These are phyloP conservation scores for Dicorynia guianensis DNA, from an alignment of 306 rosid species.

Conservation along the genomic window DNA sequence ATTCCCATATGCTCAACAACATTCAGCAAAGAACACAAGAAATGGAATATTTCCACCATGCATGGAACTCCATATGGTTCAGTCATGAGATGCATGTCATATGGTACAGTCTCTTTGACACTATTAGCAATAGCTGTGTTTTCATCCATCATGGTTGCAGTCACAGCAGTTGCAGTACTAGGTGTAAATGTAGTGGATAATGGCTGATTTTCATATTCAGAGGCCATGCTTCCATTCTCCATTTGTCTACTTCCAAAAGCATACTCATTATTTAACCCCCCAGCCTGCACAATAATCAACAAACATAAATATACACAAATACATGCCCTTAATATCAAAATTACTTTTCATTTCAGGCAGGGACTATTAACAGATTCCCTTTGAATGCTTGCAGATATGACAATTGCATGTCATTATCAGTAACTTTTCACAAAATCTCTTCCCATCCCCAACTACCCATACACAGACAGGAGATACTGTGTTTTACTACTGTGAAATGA, in stretches of 20 bases:
- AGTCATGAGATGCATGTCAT: slow-evolving; percentile 78
- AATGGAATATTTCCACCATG: slow-evolving; percentile 97
- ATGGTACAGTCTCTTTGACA: slow-evolving; percentile 69
- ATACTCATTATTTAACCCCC: slow-evolving; percentile 66
- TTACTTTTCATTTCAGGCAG: slow-evolving; percentile 33
- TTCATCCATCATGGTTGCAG: slow-evolving; percentile 64
- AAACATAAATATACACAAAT: slow-evolving; percentile 1
- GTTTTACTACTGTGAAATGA: not conserved
- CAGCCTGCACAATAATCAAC: slow-evolving; percentile 60
- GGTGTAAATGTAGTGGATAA: slow-evolving; percentile 56
- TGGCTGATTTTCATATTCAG: slow-evolving; percentile 74
- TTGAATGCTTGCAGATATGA: too few species aligned
- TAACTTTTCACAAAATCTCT: too few species aligned
- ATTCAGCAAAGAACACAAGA: slow-evolving; percentile 87
- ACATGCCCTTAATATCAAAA: slow-evolving; percentile 19
- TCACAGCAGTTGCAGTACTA: slow-evolving; percentile 53
- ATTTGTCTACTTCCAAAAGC: slow-evolving; percentile 70
- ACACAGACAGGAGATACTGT: not conserved
- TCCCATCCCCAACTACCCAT: not conserved
- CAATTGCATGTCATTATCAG: too few species aligned
- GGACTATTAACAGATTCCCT: not conserved
- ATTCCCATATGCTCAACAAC: slow-evolving; percentile 75
- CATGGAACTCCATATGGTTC: slow-evolving; percentile 97
- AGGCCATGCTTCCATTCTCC: slow-evolving; percentile 80
- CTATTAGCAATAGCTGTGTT: slow-evolving; percentile 54